phyloP scores from a whole-genome alignment of 257 asterid genomes.

The Hygrophila difformis region DNA sequence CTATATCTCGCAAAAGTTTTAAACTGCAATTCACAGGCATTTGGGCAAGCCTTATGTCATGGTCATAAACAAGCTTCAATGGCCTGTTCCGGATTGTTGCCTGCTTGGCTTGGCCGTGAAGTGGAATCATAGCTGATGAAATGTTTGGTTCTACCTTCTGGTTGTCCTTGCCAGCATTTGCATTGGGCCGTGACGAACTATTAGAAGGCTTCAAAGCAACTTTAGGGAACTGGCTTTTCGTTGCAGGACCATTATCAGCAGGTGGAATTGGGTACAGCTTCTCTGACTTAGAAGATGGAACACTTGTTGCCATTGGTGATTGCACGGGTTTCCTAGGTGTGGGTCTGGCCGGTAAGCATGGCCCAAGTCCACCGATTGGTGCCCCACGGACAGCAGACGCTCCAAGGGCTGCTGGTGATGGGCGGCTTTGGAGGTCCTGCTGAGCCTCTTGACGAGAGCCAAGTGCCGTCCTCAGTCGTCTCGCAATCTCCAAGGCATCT shows the following conservation, averaged over 20 bases:
- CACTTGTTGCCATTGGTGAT: constrained; percentile 21
- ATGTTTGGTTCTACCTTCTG: constrained; percentile 22
- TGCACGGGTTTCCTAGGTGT: constrained; percentile 51
- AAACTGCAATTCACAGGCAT: constrained; percentile 76
- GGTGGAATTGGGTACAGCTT: constrained; percentile 41
- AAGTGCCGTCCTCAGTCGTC: constrained; percentile 51
- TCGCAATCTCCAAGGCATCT: constrained; percentile 75
- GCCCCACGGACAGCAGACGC: constrained; percentile 98
- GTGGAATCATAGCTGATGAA: constrained; percentile 8
- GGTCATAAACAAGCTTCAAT: constrained; percentile 88
- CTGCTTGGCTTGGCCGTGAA: constrained; percentile 21
- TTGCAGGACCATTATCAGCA: constrained; percentile 48
- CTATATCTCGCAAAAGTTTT: constrained; percentile 64
- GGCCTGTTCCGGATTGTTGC: constrained; percentile 42
- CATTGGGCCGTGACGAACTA: constrained; percentile 40
- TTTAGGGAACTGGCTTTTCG: constrained; percentile 46
- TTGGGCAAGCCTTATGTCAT: constrained; percentile 82
- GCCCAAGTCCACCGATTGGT: constrained; percentile 84
- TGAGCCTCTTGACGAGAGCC: constrained; percentile 79
- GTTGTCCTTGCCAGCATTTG: constrained; percentile 28
- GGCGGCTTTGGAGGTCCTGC: constrained; percentile 95
- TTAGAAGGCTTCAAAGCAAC: constrained; percentile 67
- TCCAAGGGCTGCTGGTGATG: constrained; percentile 98
- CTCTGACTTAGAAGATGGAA: constrained; percentile 40
- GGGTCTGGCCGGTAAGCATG: constrained; percentile 87